Conservation (phyloP, 345 rosid genomes). For the Cardamine occulta region DNA sequence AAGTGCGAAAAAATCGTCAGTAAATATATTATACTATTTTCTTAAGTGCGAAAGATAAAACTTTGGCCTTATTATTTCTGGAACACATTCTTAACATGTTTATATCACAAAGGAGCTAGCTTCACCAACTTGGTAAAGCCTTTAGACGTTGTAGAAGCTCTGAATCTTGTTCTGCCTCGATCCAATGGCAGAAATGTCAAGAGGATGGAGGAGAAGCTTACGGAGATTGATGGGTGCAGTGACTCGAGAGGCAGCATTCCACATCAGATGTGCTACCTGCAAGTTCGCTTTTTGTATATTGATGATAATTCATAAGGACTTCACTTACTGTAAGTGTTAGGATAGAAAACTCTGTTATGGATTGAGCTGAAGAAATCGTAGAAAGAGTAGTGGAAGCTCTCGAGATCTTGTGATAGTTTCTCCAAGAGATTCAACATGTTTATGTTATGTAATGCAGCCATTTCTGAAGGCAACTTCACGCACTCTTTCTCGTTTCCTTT, state of each 20-base stretch:
- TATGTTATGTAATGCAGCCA: conserved; percentile 38
- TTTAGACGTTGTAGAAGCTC: not conserved
- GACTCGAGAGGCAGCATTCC: conserved; percentile 10
- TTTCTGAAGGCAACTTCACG: conserved; percentile 2
- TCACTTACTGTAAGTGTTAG: conserved; percentile 18
- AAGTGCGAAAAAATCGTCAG: not conserved
- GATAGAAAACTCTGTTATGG: not conserved
- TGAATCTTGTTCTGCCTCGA: conserved; percentile 1
- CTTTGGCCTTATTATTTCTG: not conserved
- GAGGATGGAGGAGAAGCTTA: not conserved
- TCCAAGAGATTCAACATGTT: conserved; percentile 1
- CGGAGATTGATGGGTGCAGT: conserved; percentile 5
- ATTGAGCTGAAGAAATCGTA: conserved; percentile 37
- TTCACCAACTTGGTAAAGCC: conserved; percentile 4
- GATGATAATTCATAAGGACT: conserved; percentile 7
- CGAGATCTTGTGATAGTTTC: not conserved
- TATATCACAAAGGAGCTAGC: not conserved
- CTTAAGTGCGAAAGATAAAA: not conserved
- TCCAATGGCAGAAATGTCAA: not conserved
- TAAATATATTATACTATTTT: not conserved
- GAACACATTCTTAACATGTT: not conserved
- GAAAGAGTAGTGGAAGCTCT: conserved; percentile 34
- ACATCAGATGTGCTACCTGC: conserved; percentile 23
- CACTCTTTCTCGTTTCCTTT: not conserved
- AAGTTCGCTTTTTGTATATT: conserved; percentile 16